These are phyloP conservation scores for Simplicillium sp. DNA, from an alignment of 2,329 filamentous ascomycete species.

Conservation along the genomic window DNA sequence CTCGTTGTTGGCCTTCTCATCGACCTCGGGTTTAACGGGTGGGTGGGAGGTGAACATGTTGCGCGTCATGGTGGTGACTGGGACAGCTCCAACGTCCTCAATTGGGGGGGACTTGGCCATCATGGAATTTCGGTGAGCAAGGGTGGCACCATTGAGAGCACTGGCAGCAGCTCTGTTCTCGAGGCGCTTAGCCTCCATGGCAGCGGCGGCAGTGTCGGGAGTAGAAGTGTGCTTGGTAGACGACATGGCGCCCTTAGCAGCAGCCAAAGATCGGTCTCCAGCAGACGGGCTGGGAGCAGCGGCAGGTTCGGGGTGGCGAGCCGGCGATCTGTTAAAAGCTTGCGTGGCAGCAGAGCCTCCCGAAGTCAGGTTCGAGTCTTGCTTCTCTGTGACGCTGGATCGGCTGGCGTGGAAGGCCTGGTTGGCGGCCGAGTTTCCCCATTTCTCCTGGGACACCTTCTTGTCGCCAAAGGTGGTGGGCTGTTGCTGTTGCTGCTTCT, in stretches of 20 bases:
- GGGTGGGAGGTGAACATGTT: conserved; percentile 74
- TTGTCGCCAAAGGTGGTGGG: conserved; percentile 5
- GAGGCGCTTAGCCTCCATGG: conserved; percentile 40
- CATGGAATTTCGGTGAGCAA: conserved; percentile 48
- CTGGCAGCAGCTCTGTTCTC: conserved; percentile 52
- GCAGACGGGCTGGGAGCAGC: conserved; percentile 31
- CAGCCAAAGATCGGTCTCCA: conserved; percentile 57
- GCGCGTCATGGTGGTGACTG: conserved; percentile 57
- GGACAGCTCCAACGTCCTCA: conserved; percentile 56
- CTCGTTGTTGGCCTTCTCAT: conserved; percentile 65
- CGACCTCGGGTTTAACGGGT: conserved; percentile 59
- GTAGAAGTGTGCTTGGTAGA: conserved; percentile 30
- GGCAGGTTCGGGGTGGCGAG: conserved; percentile 8
- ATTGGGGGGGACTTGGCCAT: conserved; percentile 34
- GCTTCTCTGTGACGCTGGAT: conserved; percentile 8
- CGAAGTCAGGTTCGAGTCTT: conserved; percentile 9
- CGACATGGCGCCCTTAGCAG: conserved; percentile 69
- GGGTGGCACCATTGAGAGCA: conserved; percentile 63
- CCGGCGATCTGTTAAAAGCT: conserved; percentile 22
- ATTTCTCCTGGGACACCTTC: conserved; percentile 20
- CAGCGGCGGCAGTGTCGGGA: conserved; percentile 7
- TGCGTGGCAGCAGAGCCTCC: conserved; percentile 23
- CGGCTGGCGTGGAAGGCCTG: conserved; percentile 47
- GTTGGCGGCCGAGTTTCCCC: conserved; percentile 61
- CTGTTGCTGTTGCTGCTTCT: conserved; percentile 7